Percentiles rank a stretch among this genome's conserved stretches.
phyloP scores from a whole-genome alignment of 2,329 filamentous ascomycete genomes.

The Phaeosphaeria sp. region DNA sequence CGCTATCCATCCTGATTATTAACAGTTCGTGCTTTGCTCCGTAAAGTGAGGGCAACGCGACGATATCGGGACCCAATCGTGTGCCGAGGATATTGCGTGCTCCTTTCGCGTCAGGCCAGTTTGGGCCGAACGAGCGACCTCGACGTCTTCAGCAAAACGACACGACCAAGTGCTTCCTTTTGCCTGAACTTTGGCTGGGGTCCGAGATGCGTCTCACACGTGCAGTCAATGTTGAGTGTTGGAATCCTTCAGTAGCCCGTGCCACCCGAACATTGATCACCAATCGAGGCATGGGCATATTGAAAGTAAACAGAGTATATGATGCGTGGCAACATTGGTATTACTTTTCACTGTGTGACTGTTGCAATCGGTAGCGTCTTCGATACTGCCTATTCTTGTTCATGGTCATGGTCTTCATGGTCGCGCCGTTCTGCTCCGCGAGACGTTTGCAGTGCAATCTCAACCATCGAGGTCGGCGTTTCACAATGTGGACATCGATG shows the following conservation, averaged over 20 bases:
- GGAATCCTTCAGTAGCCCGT: neutral
- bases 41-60: conserved; percentile 15
- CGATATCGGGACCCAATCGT: conserved; percentile 29
- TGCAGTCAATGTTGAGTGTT: neutral
- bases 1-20: conserved; percentile 21
- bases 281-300: neutral
- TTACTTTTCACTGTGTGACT: neutral
- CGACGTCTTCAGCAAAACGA: neutral
- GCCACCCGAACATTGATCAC: neutral
- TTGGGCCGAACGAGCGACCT: conserved; percentile 8
- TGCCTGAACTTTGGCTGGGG: neutral
- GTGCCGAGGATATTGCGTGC: conserved; percentile 33
- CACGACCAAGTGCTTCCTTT: neutral
- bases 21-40: conserved; percentile 12
- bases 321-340: neutral
- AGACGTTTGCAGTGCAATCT: neutral
- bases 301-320: neutral
- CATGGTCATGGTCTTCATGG: no score
- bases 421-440: no score
- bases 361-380: neutral
- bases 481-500: neutral
- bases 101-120: conserved; percentile 17
- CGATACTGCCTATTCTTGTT: neutral
- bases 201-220: neutral
- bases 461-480: neutral